Percentiles rank a stretch among this genome's conserved stretches.
Evolutionary conservation across 177 flowering plant genomes (phyloP).

Genomic region (Vitis hybrid): DNA sequence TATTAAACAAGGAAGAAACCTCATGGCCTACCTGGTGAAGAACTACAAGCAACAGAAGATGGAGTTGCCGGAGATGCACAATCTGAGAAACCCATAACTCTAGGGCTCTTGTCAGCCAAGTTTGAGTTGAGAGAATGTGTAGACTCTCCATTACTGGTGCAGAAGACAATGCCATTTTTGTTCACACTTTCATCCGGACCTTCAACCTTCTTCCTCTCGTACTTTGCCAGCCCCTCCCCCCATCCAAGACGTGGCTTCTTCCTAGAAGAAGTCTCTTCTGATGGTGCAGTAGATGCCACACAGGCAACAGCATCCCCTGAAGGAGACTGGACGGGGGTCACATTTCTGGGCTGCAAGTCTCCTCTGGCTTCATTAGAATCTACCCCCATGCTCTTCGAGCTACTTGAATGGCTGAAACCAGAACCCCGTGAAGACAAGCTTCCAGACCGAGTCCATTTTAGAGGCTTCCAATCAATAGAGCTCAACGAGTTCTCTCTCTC

Average conservation of each 20-base stretch:
- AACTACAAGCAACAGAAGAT: slow-evolving; percentile 86
- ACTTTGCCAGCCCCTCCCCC: slow-evolving; percentile 99
- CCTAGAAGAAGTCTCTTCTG: slow-evolving; percentile 57
- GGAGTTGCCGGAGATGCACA: slow-evolving; percentile 90
- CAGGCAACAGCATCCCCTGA: slow-evolving; percentile 56
- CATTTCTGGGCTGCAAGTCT: slow-evolving; percentile 40
- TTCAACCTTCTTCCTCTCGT: slow-evolving; percentile 86
- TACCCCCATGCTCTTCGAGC: slow-evolving; percentile 62
- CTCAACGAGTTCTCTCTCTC: slow-evolving; percentile 56
- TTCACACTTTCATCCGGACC: slow-evolving; percentile 53
- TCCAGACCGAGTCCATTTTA: slow-evolving; percentile 78
- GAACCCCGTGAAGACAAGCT: slow-evolving; percentile 85
- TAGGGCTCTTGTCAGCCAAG: slow-evolving; percentile 55
- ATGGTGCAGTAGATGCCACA: slow-evolving; percentile 31
- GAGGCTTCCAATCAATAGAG: slow-evolving; percentile 66
- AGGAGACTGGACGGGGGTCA: slow-evolving; percentile 49
- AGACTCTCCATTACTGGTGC: slow-evolving; percentile 23
- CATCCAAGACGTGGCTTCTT: slow-evolving; percentile 98
- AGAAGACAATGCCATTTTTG: slow-evolving; percentile 24
- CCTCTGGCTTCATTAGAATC: slow-evolving; percentile 49
- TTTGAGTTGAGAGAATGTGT: slow-evolving; percentile 20
- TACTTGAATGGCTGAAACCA: slow-evolving; percentile 70
- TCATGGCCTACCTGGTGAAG: slow-evolving; percentile 39
- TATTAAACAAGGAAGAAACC: neutral
- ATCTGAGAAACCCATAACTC: slow-evolving; percentile 42